These are phyloP conservation scores for Saururus chinensis DNA, from an alignment of 164 flowering plant genomes.

Conservation along the genomic window DNA sequence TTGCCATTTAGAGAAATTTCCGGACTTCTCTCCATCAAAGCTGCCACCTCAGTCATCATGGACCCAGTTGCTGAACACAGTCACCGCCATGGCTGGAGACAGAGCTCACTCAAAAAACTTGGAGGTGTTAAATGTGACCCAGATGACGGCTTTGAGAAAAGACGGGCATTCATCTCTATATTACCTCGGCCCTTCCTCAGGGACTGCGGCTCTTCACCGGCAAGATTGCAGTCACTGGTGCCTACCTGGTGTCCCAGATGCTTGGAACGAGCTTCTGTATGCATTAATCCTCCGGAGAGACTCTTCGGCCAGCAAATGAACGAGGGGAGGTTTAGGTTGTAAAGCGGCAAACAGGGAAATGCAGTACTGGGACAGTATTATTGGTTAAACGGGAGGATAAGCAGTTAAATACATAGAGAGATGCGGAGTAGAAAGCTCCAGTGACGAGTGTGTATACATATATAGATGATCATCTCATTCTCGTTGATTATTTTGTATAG, in stretches of 20 bases:
- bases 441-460: too few relatives aligned
- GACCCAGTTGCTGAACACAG: constrained; percentile 23
- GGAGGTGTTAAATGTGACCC: constrained; percentile 51
- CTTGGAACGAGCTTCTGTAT: constrained; percentile 80
- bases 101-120: constrained; percentile 15
- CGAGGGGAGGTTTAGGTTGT: background rate
- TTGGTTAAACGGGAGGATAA: too few relatives aligned
- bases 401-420: too few relatives aligned
- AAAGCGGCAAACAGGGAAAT: background rate
- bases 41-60: constrained; percentile 30
- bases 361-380: background rate
- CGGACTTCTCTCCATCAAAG: constrained; percentile 47
- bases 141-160: constrained; percentile 59
- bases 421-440: too few relatives aligned
- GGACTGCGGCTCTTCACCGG: constrained; percentile 56
- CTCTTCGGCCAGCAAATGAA: background rate
- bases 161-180: constrained; percentile 86
- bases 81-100: constrained; percentile 24
- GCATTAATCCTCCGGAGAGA: constrained; percentile 45
- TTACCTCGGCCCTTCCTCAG: constrained; percentile 31
- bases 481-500: too few relatives aligned
- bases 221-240: constrained; percentile 99
- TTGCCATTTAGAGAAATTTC: constrained; percentile 76
- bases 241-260: constrained; percentile 89
- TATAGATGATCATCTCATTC: too few relatives aligned